Conservation (phyloP, 208 protist species). For the Trypanosoma congolense region DNA sequence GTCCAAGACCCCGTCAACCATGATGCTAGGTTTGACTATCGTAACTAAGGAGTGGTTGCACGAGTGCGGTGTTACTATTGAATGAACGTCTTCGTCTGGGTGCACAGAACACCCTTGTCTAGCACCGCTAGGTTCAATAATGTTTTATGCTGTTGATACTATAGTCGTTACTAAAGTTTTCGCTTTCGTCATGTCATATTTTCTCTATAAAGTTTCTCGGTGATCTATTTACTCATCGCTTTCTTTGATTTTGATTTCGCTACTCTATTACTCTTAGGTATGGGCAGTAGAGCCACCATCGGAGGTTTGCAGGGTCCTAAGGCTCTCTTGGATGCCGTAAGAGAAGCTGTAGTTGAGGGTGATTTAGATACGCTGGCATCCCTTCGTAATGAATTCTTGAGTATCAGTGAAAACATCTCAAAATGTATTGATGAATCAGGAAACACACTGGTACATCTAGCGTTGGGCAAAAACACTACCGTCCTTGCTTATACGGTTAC, state of each 20-base stretch:
- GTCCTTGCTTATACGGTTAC: constrained; percentile 69
- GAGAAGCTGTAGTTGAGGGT: constrained; percentile 48
- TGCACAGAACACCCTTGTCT: constrained; percentile 2
- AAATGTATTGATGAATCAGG: constrained; percentile 86
- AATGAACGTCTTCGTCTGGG: constrained; percentile 8
- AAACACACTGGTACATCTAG: constrained; percentile 81
- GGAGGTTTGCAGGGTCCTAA: constrained; percentile 83
- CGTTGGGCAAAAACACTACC: constrained; percentile 58
- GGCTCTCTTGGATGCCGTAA: constrained; percentile 77
- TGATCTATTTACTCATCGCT: constrained; percentile 5
- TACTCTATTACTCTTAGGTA: not conserved
- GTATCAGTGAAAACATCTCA: constrained; percentile 66
- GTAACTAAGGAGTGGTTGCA: constrained; percentile 83
- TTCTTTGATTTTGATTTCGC: constrained; percentile 4
- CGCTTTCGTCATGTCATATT: constrained; percentile 5
- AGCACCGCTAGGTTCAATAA: constrained; percentile 2
- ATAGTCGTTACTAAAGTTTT: too few relatives aligned
- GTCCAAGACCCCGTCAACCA: constrained; percentile 60
- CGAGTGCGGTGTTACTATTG: constrained; percentile 37
- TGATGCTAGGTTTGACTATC: constrained; percentile 88
- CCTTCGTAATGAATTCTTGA: constrained; percentile 69
- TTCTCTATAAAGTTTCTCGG: constrained; percentile 1
- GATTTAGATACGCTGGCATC: constrained; percentile 67
- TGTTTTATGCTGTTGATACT: constrained; percentile 3
- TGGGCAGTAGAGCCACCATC: constrained; percentile 19